Conservation (phyloP, 495 filamentous ascomycete species). For the Hyphodiscus hymeniophilus region DNA sequence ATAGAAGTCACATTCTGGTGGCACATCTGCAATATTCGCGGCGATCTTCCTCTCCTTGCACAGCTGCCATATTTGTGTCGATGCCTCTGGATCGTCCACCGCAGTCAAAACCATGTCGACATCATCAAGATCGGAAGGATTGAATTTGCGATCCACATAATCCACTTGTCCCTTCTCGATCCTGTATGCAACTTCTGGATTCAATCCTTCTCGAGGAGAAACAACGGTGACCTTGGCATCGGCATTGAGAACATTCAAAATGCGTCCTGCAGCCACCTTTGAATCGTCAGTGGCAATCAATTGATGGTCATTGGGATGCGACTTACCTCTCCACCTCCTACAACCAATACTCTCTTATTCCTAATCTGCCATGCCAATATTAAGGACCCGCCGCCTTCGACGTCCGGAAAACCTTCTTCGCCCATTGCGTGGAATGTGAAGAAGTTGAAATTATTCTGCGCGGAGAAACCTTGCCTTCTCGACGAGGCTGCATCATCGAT, state of each 20-base stretch:
- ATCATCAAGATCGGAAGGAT: constrained; percentile 67
- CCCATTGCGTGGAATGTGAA: constrained; percentile 10
- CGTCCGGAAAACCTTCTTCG: constrained; percentile 53
- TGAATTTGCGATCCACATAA: constrained; percentile 75
- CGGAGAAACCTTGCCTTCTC: constrained; percentile 8
- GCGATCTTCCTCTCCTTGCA: constrained; percentile 79
- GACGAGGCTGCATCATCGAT: constrained; percentile 8
- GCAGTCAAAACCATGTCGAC: constrained; percentile 86
- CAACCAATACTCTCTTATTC: constrained; percentile 72
- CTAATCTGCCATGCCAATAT: constrained; percentile 92
- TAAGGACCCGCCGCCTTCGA: constrained; percentile 85
- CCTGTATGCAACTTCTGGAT: constrained; percentile 79
- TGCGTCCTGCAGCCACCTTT: constrained; percentile 91
- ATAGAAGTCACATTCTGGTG: constrained; percentile 96
- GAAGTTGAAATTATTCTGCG: constrained; percentile 6
- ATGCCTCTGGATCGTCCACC: constrained; percentile 84
- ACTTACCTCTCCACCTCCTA: constrained; percentile 86
- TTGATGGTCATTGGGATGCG: constrained; percentile 1
- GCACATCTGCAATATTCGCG: constrained; percentile 95
- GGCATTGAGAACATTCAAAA: constrained; percentile 86
- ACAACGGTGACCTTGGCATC: constrained; percentile 85
- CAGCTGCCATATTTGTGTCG: constrained; percentile 79
- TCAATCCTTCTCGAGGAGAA: constrained; percentile 69
- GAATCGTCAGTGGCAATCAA: constrained; percentile 14
- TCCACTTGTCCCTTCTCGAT: constrained; percentile 62